A percentile compares a stretch with the other conserved stretches of the same genome.
Evolutionary conservation across 495 filamentous ascomycete genomes (phyloP).

Genomic region (Aspergillus coremiiformis): DNA sequence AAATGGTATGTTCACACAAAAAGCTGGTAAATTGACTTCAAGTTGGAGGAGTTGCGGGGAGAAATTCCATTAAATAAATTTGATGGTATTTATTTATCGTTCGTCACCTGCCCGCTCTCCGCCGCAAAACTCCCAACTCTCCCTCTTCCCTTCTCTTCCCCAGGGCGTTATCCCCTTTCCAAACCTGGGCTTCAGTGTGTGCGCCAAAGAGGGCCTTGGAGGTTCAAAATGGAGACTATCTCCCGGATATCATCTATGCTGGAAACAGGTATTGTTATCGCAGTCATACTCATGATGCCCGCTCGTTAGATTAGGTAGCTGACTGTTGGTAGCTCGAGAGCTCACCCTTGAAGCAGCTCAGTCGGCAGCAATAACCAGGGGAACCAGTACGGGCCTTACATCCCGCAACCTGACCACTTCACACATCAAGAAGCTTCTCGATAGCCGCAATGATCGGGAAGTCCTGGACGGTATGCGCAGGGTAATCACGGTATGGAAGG

Average conservation of each 20-base stretch:
- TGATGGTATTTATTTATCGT: no score
- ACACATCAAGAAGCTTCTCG: conserved; percentile 89
- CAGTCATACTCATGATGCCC: background rate
- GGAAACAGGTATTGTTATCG: conserved; percentile 64
- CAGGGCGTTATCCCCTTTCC: conserved; percentile 12
- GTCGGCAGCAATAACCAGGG: conserved; percentile 51
- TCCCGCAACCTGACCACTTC: conserved; percentile 41
- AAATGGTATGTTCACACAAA: background rate
- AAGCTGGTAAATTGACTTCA: background rate
- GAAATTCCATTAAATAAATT: conserved; percentile 2
- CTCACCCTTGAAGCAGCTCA: conserved; percentile 94
- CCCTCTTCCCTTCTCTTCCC: background rate
- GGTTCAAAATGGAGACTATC: conserved; percentile 79
- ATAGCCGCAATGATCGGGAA: conserved; percentile 88
- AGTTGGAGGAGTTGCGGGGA: conserved; percentile 1
- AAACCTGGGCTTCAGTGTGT: conserved; percentile 12
- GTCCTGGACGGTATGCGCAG: conserved; percentile 85
- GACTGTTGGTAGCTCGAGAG: conserved; percentile 64
- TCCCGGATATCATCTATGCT: conserved; percentile 86
- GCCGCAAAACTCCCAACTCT: conserved; percentile 9
- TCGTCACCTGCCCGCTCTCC: conserved; percentile 12
- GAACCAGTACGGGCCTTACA: conserved; percentile 33
- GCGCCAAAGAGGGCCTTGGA: conserved; percentile 15
- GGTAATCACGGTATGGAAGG: conserved; percentile 71
- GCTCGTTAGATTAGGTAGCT: conserved; percentile 9